Percentiles rank a stretch among this genome's conserved stretches.
phyloP scores from a whole-genome alignment of 805 yeast genomes.

The Yarrowia sp. region DNA sequence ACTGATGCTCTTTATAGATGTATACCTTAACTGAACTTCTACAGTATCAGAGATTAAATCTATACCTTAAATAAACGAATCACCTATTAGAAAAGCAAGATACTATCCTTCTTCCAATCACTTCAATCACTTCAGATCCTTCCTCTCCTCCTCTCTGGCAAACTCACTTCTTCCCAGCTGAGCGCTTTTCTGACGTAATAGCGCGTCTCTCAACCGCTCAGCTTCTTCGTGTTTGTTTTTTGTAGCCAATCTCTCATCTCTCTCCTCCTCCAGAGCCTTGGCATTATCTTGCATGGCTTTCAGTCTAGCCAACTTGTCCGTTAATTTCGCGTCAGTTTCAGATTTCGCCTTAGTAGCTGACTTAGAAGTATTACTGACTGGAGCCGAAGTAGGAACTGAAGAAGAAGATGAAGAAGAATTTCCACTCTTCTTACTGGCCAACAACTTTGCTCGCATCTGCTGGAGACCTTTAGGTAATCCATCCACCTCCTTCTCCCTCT shows the following conservation, averaged over 20 bases:
- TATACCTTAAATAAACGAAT: no score
- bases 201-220: background rate
- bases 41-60: no score
- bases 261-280: constrained; percentile 22
- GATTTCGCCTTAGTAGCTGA: no score
- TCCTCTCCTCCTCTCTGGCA: constrained; percentile 13
- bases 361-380: no score
- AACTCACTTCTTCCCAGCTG: constrained; percentile 13
- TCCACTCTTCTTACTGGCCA: background rate
- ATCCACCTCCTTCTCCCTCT: background rate
- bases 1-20: no score
- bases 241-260: constrained; percentile 23
- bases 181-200: background rate
- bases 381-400: background rate
- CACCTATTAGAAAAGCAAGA: no score
- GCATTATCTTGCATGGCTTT: constrained; percentile 31
- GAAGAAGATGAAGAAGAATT: no score
- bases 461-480: background rate
- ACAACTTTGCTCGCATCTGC: background rate
- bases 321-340: background rate
- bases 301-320: constrained; percentile 25
- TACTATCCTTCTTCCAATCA: no score
- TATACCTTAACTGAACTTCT: no score
- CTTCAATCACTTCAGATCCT: background rate
- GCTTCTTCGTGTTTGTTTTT: background rate